A percentile compares a stretch with the other conserved stretches of the same genome.
These are phyloP conservation scores for Monosporascus sp. DNA, from an alignment of 2,329 filamentous ascomycete genomes.

Conservation along the genomic window DNA sequence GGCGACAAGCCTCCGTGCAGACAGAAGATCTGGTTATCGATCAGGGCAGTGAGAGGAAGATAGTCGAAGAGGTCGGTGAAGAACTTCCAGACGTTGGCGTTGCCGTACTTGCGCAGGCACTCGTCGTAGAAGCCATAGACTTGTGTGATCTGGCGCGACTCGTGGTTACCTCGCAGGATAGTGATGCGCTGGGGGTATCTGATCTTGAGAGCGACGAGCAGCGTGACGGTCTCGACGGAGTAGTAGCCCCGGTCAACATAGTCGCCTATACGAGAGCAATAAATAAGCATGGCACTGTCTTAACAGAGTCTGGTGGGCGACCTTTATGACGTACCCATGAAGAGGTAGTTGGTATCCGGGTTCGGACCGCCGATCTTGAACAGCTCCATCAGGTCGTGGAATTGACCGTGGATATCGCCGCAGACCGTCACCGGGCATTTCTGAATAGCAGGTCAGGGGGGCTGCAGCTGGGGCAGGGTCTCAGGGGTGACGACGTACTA, in stretches of 20 bases:
- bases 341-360: slow-evolving; percentile 98
- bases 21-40: slow-evolving; percentile 99
- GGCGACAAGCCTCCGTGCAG: slow-evolving; percentile 94
- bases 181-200: slow-evolving; percentile 97
- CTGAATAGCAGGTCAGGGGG: slow-evolving; percentile 35
- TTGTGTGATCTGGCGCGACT: slow-evolving; percentile 97
- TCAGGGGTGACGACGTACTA: slow-evolving; percentile 55
- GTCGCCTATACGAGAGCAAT: slow-evolving; percentile 57
- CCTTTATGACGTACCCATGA: slow-evolving; percentile 70
- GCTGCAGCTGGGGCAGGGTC: neutral
- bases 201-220: slow-evolving; percentile 95
- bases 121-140: slow-evolving; percentile 99
- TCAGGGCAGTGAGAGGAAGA: slow-evolving; percentile 91
- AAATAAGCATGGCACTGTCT: slow-evolving; percentile 8
- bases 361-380: slow-evolving; percentile 99
- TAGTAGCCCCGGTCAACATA: slow-evolving; percentile 99
- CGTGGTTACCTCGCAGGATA: slow-evolving; percentile 97
- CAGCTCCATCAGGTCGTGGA: slow-evolving; percentile 98
- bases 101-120: slow-evolving; percentile 97
- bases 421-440: slow-evolving; percentile 99
- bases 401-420: slow-evolving; percentile 98
- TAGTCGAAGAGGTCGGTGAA: slow-evolving; percentile 99
- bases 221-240: slow-evolving; percentile 94
- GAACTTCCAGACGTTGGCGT: slow-evolving; percentile 98
- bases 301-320: neutral